Evolutionary conservation across 2,329 filamentous ascomycete genomes (phyloP).

Genomic region (Colletotrichum cuscutae): DNA sequence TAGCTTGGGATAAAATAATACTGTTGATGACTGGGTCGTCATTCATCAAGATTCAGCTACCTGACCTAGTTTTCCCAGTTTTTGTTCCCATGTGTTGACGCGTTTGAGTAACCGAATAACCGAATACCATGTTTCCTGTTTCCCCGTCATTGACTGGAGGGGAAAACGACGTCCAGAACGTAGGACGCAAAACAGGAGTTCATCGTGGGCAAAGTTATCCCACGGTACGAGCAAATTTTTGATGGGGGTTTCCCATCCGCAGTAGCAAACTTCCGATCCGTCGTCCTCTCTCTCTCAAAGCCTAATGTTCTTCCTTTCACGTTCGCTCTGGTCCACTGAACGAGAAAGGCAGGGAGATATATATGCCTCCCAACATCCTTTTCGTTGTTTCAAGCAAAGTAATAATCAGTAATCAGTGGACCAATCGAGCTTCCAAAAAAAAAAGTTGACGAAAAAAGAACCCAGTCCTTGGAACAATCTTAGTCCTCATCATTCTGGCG

Average conservation of each 20-base stretch:
- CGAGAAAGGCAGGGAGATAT: background rate
- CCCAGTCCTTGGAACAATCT: background rate
- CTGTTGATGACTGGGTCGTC: slow-evolving; percentile 22
- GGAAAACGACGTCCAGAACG: background rate
- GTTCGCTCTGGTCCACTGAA: background rate
- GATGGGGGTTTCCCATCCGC: background rate
- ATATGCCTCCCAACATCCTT: background rate
- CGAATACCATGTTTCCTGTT: background rate
- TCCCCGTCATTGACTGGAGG: background rate
- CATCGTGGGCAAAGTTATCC: background rate
- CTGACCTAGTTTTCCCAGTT: background rate
- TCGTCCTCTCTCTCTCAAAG: background rate
- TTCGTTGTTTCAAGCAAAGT: background rate
- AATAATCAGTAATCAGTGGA: too few species aligned
- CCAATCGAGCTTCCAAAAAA: background rate
- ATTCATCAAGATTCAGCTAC: slow-evolving; percentile 16
- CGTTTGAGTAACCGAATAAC: background rate
- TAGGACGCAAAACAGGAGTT: background rate
- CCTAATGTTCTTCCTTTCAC: background rate
- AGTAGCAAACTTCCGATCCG: background rate
- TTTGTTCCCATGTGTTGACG: background rate
- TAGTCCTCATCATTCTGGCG: slow-evolving; percentile 64
- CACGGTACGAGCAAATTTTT: background rate
- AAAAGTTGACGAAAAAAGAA: background rate
- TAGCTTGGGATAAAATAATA: slow-evolving; percentile 14